Evolutionary conservation across 768 basidiomycete species (phyloP).

Genomic region (Gymnopilus junonius): DNA sequence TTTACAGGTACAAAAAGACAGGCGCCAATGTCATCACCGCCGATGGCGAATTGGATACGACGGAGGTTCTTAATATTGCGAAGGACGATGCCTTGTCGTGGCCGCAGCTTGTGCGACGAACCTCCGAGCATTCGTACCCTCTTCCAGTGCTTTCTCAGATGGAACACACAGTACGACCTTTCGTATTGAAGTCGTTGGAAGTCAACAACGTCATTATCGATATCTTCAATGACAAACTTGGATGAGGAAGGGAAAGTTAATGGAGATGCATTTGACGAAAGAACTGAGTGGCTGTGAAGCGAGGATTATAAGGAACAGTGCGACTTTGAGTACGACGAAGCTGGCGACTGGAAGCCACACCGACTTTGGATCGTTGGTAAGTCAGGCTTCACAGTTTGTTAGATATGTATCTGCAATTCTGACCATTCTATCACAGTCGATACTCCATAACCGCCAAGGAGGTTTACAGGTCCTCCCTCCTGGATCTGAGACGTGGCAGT

Average conservation of each 20-base stretch:
- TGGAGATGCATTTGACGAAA: conserved; percentile 43
- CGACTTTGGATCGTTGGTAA: conserved; percentile 70
- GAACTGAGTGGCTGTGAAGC: conserved; percentile 63
- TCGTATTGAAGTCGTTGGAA: conserved; percentile 59
- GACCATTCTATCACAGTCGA: conserved; percentile 43
- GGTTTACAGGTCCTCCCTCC: conserved; percentile 73
- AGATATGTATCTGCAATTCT: too few relatives aligned
- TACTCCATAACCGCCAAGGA: conserved; percentile 72
- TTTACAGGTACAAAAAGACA: conserved; percentile 57
- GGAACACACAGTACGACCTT: conserved; percentile 50
- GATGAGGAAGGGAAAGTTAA: conserved; percentile 49
- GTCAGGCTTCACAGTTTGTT: conserved; percentile 25
- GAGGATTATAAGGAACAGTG: conserved; percentile 55
- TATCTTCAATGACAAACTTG: conserved; percentile 60
- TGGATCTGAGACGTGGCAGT: conserved; percentile 66
- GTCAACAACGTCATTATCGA: conserved; percentile 56
- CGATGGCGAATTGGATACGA: conserved; percentile 55
- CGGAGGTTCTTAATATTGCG: conserved; percentile 68
- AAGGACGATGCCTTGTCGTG: conserved; percentile 72
- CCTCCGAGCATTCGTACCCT: conserved; percentile 50
- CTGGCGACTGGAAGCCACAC: conserved; percentile 67
- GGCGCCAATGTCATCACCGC: conserved; percentile 68
- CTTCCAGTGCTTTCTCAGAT: conserved; percentile 53
- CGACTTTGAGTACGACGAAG: conserved; percentile 37
- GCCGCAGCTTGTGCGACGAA: conserved; percentile 54